These are phyloP conservation scores for Chalciporus sphaerocephalus DNA, from an alignment of 768 basidiomycete genomes.

Conservation along the genomic window DNA sequence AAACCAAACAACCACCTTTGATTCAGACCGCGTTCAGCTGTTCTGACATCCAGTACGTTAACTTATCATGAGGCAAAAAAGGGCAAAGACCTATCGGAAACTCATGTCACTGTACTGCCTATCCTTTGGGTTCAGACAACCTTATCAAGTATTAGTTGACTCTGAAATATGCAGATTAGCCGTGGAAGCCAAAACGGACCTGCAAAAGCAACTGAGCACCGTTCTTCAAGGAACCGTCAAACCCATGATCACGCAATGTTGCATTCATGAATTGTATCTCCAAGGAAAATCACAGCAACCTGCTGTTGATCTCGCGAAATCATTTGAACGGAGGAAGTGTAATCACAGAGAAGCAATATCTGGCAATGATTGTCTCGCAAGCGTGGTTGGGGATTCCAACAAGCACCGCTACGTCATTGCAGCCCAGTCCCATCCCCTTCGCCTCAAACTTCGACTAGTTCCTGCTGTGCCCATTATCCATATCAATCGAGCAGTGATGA, in stretches of 20 bases:
- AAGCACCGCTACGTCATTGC: slow-evolving; percentile 92
- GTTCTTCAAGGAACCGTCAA: slow-evolving; percentile 88
- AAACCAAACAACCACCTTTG: slow-evolving; percentile 20
- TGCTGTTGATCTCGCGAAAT: slow-evolving; percentile 85
- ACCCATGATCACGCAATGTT: slow-evolving; percentile 99
- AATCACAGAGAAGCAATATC: slow-evolving; percentile 88
- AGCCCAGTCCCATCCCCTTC: slow-evolving; percentile 73
- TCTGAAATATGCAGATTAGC: slow-evolving; percentile 75
- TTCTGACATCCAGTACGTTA: background rate
- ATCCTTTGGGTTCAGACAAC: slow-evolving; percentile 87
- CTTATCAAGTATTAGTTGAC: slow-evolving; percentile 96
- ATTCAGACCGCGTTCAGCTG: background rate
- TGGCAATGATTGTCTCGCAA: slow-evolving; percentile 76
- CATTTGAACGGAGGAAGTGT: slow-evolving; percentile 89
- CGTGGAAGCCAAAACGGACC: slow-evolving; percentile 65
- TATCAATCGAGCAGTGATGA: slow-evolving; percentile 87
- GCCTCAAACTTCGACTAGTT: slow-evolving; percentile 61
- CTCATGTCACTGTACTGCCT: slow-evolving; percentile 88
- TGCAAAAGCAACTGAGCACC: slow-evolving; percentile 66
- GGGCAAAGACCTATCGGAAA: slow-evolving; percentile 91
- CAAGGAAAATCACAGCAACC: slow-evolving; percentile 69
- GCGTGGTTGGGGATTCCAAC: slow-evolving; percentile 79
- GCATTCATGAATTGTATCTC: slow-evolving; percentile 89
- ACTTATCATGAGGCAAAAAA: slow-evolving; percentile 80
- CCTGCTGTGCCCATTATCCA: slow-evolving; percentile 89